Evolutionary conservation across 2,329 filamentous ascomycete species (phyloP), one percentile per base, ranked within the genome.

Genomic region (Aspergillus glaucus): DNA sequence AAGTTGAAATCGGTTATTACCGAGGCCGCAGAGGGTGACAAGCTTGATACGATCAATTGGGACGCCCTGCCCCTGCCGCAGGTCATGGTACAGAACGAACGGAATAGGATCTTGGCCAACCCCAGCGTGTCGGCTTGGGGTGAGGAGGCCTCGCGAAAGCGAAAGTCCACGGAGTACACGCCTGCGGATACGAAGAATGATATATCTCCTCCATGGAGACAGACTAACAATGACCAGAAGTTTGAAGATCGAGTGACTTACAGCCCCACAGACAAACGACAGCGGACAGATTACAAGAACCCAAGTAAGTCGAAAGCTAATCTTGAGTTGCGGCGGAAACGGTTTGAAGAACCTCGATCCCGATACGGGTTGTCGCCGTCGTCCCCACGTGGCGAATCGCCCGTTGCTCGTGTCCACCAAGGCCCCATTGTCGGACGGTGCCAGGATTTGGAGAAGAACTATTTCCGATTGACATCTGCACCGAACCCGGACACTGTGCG

Each of bases 401-500:
- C 77, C 41, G 62, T 68, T 45, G 69, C 71, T 37, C 67, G 70
- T 57, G 65, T 69, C 50, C 65, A 70, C 50, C 68, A 74, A 55
- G 81, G 80, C 52, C 93, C 93, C 8, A 85, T 97, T 30, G 80
- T 96, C 51, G 93, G 93, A 57, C 88, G 87, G 42, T 92, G 86
- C 67, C 81, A 90, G 69, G 79, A 77, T 21, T 76, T 97, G 59
- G 92, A 97, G 72, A 98, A 98, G 78, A 85, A 82, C 64, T 98
- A 96, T 66, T 87, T 97, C 64, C 90, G 93, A 54, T 79, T 98
- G 66, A 98, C 92, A 15, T 84, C 91, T 28, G 85, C 91, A 44
- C 93, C 93, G 30, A 88, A 94, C 56, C 84, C 91, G 48, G 86
- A 91, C 62, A 85, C 86, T 60, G 93, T 98, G 45, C 90, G 93